Percentiles rank a stretch among this genome's conserved stretches.
Evolutionary conservation across 306 rosid species (phyloP).

Genomic region (Luffa acutangula): DNA sequence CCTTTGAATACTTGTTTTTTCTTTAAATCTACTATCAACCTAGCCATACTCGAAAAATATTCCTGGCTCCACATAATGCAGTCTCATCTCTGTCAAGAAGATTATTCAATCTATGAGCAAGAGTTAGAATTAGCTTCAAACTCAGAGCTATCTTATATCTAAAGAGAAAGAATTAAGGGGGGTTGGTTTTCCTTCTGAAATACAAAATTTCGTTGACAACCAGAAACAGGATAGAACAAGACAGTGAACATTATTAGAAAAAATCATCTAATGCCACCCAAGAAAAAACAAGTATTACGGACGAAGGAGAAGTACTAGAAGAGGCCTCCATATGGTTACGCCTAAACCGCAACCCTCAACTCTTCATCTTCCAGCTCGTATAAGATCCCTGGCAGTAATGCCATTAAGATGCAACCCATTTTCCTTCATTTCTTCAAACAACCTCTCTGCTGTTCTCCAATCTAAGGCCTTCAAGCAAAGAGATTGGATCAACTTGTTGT

Average conservation of each 20-base stretch:
- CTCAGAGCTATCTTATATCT: neutral
- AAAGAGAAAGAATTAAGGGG: neutral
- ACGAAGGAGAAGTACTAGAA: neutral
- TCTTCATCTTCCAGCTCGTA: slow-evolving; percentile 59
- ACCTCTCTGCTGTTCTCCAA: slow-evolving; percentile 68
- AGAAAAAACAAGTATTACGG: neutral
- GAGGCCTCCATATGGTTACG: neutral
- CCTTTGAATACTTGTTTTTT: neutral
- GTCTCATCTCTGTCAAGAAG: neutral
- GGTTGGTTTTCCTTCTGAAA: neutral
- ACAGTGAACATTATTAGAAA: neutral
- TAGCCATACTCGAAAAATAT: too few relatives aligned
- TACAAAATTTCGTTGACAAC: neutral
- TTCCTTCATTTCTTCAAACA: slow-evolving; percentile 65
- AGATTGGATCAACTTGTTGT: slow-evolving; percentile 73
- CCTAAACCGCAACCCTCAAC: slow-evolving; percentile 17
- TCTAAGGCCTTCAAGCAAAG: slow-evolving; percentile 73
- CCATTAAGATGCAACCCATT: slow-evolving; percentile 62
- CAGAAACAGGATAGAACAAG: neutral
- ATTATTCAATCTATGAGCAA: neutral
- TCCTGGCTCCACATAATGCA: neutral
- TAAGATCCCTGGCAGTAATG: slow-evolving; percentile 52
- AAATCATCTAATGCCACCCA: neutral
- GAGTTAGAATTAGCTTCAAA: neutral
- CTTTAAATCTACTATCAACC: neutral